A percentile compares a stretch with the other conserved stretches of the same genome.
phyloP scores from a whole-genome alignment of 306 rosid species.

The Ormosia semicastrata region DNA sequence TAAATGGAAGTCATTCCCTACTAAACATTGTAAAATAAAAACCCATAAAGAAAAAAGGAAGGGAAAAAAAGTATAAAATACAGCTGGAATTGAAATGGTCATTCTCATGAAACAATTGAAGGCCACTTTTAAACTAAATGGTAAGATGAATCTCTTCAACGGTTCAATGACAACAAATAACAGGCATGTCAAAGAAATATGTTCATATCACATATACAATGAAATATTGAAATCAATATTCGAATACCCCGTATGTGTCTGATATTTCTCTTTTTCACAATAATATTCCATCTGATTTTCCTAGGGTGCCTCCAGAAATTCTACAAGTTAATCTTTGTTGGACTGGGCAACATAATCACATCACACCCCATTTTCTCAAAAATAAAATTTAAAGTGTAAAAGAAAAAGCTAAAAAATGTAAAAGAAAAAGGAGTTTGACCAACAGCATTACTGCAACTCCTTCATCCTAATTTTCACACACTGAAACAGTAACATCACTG shows the following conservation, averaged over 20 bases:
- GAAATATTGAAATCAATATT: background rate
- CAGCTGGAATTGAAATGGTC: background rate
- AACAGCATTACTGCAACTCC: background rate
- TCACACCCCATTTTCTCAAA: background rate
- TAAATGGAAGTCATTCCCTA: background rate
- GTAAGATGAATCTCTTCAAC: background rate
- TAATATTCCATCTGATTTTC: conserved; percentile 11
- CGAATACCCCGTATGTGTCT: background rate
- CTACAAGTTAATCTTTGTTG: background rate
- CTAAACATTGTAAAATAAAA: background rate
- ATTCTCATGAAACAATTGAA: background rate
- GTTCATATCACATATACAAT: background rate
- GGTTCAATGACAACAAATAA: background rate
- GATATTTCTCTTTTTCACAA: background rate
- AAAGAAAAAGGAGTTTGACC: background rate
- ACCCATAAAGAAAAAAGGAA: background rate
- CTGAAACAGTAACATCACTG: background rate
- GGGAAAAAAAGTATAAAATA: background rate
- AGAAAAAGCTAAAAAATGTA: background rate
- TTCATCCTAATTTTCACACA: background rate
- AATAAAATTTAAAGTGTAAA: background rate
- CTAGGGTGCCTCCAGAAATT: background rate
- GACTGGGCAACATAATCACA: background rate
- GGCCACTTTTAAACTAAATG: background rate
- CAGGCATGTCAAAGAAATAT: background rate